Evolutionary conservation across 805 yeast species (phyloP), one percentile per base, ranked within the genome.

Genomic region (Zygoascus biomembranicola): DNA sequence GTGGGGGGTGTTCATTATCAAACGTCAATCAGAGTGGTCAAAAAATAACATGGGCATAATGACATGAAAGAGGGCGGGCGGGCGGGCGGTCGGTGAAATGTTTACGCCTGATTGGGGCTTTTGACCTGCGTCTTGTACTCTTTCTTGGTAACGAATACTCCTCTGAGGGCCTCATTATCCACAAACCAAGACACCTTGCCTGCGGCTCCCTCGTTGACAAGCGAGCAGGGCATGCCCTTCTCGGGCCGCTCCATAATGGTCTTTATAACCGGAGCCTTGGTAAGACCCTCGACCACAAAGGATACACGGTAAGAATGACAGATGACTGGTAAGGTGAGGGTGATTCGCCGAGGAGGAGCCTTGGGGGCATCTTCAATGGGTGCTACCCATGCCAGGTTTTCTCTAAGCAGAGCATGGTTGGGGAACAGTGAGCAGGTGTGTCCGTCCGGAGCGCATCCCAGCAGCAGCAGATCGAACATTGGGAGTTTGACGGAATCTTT

Each of bases 391-490:
- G 97, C 97, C 61, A 85, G 78, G 57, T 84, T 80, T 68, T 92
- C 99, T 65, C 97, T 78, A 59, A 92, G 74, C 53, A 87, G 85
- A 61, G 87, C 94, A 64, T 87, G 94, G 66, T 85, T 85, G 20
- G 99, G 99, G 75, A 92, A 92, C 53, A 92, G 77, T n/a, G 96
- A 89, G 51, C 97, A 96, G 65, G 89, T 87, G 69, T 92, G 99
- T 20, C 99, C 99, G 69, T 92, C 99, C 2, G 98, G 98, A 0
- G 99, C 99, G 75, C 98, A 92, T 26, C 99, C 99, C 55, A 94
- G 76, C 59, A 94, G 74, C 57, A 94, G 79, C 52, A 94, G 73
- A 69, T 94, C 98, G 72, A 94, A 92, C 81, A 88, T 83, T 55
- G 99, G 99, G 57, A 92, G 77, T 71, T 90, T 90, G 53, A 94